A percentile compares a stretch with the other conserved stretches of the same genome.
Evolutionary conservation across 2,329 filamentous ascomycete genomes (phyloP).

Genomic region (Fusarium duplospermum): DNA sequence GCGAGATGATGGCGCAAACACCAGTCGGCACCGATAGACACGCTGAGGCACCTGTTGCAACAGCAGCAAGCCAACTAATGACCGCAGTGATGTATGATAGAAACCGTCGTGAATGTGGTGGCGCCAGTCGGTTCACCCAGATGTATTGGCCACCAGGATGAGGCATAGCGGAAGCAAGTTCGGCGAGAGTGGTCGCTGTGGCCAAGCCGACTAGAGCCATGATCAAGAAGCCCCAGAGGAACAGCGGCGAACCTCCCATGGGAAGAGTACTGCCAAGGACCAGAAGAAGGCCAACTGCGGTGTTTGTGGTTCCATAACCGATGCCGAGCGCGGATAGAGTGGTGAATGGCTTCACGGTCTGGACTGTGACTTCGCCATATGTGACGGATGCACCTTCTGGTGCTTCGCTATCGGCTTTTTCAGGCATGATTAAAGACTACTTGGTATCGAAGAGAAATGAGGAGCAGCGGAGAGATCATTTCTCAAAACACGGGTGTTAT

Average conservation of each 20-base stretch:
- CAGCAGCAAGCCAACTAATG: slow-evolving; percentile 44
- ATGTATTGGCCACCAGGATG: slow-evolving; percentile 46
- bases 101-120: slow-evolving; percentile 18
- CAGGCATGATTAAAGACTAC: background rate
- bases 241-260: slow-evolving; percentile 37
- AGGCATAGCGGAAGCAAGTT: slow-evolving; percentile 44
- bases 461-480: background rate
- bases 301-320: slow-evolving; percentile 43
- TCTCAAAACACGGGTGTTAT: background rate
- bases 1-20: slow-evolving; percentile 35
- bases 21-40: slow-evolving; percentile 40
- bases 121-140: slow-evolving; percentile 40
- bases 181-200: slow-evolving; percentile 43
- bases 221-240: slow-evolving; percentile 43
- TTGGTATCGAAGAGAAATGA: background rate
- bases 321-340: slow-evolving; percentile 43
- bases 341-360: slow-evolving; percentile 48
- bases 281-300: slow-evolving; percentile 37
- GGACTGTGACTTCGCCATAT: slow-evolving; percentile 33
- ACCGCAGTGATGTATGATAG: slow-evolving; percentile 42
- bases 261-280: slow-evolving; percentile 33
- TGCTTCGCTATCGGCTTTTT: slow-evolving; percentile 4
- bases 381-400: slow-evolving; percentile 5
- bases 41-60: slow-evolving; percentile 40
- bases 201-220: slow-evolving; percentile 39